Conservation (phyloP, 2,329 filamentous ascomycete species). For the Fusarium sp. region DNA sequence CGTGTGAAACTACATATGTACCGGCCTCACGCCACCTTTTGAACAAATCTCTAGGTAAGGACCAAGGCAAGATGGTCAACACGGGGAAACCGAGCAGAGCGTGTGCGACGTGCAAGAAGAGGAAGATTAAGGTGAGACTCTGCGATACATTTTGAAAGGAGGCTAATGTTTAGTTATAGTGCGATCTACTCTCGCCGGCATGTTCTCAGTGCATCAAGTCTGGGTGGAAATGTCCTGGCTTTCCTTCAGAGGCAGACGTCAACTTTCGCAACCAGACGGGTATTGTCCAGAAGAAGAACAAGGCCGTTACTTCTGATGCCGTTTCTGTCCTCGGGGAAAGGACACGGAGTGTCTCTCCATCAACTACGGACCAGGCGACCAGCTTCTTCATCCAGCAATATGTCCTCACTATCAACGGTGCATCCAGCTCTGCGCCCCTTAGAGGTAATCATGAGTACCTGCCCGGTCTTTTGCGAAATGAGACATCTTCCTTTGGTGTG, state of each 20-base stretch:
- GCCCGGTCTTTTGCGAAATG: constrained; percentile 14
- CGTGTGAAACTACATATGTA: neutral
- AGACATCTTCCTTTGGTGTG: constrained; percentile 19
- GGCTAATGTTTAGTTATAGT: constrained; percentile 8
- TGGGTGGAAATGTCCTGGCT: constrained; percentile 33
- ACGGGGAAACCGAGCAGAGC: constrained; percentile 33
- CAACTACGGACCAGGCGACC: constrained; percentile 21
- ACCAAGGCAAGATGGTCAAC: constrained; percentile 21
- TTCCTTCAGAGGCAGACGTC: neutral
- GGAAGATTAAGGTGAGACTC: constrained; percentile 32
- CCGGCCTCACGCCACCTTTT: neutral
- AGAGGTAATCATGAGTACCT: constrained; percentile 30
- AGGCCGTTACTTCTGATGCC: fast-evolving
- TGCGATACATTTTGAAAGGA: fast-evolving
- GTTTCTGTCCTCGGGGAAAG: neutral
- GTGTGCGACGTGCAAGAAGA: constrained; percentile 31
- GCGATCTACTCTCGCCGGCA: constrained; percentile 22
- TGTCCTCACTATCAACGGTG: neutral
- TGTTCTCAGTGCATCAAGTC: constrained; percentile 29
- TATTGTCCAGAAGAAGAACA: neutral
- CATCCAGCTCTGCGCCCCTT: neutral
- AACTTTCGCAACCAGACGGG: constrained; percentile 26
- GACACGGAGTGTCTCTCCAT: constrained; percentile 17
- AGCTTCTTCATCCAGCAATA: constrained; percentile 37
- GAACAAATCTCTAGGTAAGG: neutral